Evolutionary conservation across 2,329 filamentous ascomycete genomes (phyloP).

Genomic region (Cladosporium sp.): DNA sequence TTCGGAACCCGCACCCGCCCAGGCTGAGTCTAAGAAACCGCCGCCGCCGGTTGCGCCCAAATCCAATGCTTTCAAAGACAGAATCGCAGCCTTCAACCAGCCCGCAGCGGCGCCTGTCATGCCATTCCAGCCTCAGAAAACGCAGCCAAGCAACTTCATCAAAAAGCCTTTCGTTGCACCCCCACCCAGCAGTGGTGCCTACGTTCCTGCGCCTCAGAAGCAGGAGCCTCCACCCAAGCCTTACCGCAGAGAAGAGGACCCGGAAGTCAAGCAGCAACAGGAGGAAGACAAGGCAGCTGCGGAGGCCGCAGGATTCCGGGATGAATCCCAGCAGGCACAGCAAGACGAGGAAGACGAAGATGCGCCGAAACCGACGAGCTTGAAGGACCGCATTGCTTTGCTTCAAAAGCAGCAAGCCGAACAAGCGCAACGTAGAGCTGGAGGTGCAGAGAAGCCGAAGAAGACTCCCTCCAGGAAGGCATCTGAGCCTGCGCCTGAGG

Average conservation of each 20-base stretch:
- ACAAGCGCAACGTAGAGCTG: constrained; percentile 75
- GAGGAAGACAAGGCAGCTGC: constrained; percentile 62
- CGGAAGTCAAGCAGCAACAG: constrained; percentile 57
- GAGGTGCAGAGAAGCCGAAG: constrained; percentile 80
- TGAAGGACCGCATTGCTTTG: constrained; percentile 93
- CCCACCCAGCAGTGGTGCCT: constrained; percentile 87
- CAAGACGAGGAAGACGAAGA: constrained; percentile 62
- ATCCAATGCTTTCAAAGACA: constrained; percentile 85
- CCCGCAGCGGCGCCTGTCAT: constrained; percentile 75
- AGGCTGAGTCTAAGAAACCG: constrained; percentile 48
- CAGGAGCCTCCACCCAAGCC: constrained; percentile 62
- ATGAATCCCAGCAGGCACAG: constrained; percentile 36
- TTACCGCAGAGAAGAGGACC: constrained; percentile 85
- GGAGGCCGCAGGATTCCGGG: constrained; percentile 59
- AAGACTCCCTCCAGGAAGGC: constrained; percentile 58
- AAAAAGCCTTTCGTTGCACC: constrained; percentile 97
- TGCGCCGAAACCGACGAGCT: constrained; percentile 81
- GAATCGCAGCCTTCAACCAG: constrained; percentile 96
- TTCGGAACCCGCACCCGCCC: constrained; percentile 35
- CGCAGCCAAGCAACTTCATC: constrained; percentile 66
- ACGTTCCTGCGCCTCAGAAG: constrained; percentile 71
- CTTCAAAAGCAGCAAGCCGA: constrained; percentile 92
- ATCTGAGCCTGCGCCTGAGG: constrained; percentile 39
- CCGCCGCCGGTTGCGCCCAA: constrained; percentile 63
- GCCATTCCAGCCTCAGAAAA: constrained; percentile 73